Evolutionary conservation across 1,284 basidiomycete genomes (phyloP).

Genomic region (Ceratobasidium sp.): DNA sequence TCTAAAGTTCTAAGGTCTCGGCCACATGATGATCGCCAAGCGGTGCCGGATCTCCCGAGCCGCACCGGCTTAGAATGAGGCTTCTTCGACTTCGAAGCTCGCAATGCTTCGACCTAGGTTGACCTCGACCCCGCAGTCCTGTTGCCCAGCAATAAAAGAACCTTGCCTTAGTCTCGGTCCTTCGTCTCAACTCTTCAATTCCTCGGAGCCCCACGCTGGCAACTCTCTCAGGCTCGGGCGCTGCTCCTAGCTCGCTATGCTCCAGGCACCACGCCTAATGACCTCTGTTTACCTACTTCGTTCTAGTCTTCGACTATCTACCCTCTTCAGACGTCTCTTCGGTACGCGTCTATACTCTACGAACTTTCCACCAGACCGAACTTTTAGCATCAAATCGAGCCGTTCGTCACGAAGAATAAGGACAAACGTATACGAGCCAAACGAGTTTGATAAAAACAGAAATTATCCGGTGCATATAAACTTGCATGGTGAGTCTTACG

Average conservation of each 20-base stretch:
- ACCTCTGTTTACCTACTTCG: slow-evolving; percentile 4
- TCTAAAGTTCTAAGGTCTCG: too few species aligned
- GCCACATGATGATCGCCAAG: too few species aligned
- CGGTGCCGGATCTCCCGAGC: too few species aligned
- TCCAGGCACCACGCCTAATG: background rate
- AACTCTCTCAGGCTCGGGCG: background rate
- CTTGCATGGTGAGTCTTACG: slow-evolving; percentile 34
- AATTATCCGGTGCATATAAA: slow-evolving; percentile 42
- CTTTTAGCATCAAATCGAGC: slow-evolving; percentile 6
- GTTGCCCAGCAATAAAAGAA: too few species aligned
- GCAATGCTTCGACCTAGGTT: too few species aligned
- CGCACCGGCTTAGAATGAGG: too few species aligned
- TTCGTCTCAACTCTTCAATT: too few species aligned
- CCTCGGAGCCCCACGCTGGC: too few species aligned
- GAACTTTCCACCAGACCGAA: slow-evolving; percentile 26
- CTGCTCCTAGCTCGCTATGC: background rate
- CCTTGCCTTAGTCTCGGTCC: too few species aligned
- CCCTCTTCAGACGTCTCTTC: slow-evolving; percentile 11
- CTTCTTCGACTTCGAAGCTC: too few species aligned
- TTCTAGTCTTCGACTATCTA: background rate
- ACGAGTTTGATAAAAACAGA: background rate
- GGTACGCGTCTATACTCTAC: slow-evolving; percentile 10
- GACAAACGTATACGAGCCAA: slow-evolving; percentile 20
- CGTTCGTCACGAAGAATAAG: background rate
- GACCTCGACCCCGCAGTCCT: too few species aligned